Conservation (phyloP, 2,329 filamentous ascomycete species). For the Raffaelea deltoideospora region DNA sequence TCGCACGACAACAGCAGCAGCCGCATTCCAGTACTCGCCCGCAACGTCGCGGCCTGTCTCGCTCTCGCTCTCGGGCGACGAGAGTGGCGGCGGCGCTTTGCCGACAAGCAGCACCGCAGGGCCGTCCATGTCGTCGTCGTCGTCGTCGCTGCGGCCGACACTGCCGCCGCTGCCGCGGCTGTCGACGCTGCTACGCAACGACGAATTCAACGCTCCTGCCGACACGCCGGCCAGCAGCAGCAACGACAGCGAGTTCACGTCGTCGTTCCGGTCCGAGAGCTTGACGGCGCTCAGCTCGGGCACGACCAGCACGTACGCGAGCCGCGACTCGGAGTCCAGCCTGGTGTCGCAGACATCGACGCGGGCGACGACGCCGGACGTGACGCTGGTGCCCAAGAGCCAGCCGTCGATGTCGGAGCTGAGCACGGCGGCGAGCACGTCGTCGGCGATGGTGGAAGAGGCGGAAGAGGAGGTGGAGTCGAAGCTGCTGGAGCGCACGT, state of each 20-base stretch:
- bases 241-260: conserved; percentile 34
- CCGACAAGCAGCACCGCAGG: too few relatives aligned
- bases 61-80: too few relatives aligned
- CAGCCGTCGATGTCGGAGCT: conserved; percentile 53
- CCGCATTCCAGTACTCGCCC: too few relatives aligned
- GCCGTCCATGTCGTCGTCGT: conserved; percentile 25
- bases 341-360: conserved; percentile 71
- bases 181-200: conserved; percentile 31
- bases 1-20: too few relatives aligned
- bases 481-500: conserved; percentile 80
- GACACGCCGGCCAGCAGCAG: conserved; percentile 30
- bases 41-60: conserved; percentile 31
- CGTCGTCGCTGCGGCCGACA: conserved; percentile 30
- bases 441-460: conserved; percentile 60
- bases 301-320: conserved; percentile 64
- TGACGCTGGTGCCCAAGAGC: conserved; percentile 34
- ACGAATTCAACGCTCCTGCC: conserved; percentile 31
- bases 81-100: too few relatives aligned
- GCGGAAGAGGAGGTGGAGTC: conserved; percentile 57
- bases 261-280: conserved; percentile 47
- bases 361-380: conserved; percentile 73
- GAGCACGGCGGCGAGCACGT: conserved; percentile 49
- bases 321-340: conserved; percentile 69
- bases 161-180: conserved; percentile 44
- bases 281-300: conserved; percentile 62